Conservation (phyloP, 2,329 filamentous ascomycete species). For the Pezicula neosporulosa region DNA sequence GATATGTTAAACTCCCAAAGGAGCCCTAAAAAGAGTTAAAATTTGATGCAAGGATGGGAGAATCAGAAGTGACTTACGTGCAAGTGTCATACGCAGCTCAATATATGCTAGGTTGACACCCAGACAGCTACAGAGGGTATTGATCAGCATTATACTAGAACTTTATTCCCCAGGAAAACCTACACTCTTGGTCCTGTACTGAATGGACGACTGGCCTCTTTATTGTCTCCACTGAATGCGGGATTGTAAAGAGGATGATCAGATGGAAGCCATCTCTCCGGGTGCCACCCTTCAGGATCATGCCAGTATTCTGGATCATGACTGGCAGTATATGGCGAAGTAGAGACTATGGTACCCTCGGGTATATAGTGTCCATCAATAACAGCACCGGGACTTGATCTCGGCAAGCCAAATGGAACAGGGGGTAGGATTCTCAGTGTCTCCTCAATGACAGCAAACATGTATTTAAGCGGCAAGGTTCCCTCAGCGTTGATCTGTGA, state of each 20-base stretch:
- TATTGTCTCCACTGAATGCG: constrained; percentile 27
- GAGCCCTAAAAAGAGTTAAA: neutral
- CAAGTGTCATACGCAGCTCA: neutral
- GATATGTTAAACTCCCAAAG: neutral
- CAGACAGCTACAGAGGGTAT: neutral
- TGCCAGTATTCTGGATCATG: constrained; percentile 22
- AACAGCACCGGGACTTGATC: constrained; percentile 4
- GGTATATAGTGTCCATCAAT: constrained; percentile 9
- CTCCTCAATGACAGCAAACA: constrained; percentile 32
- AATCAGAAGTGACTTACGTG: neutral
- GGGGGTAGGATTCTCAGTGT: constrained; percentile 31
- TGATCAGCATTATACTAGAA: neutral
- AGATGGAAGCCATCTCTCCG: constrained; percentile 34
- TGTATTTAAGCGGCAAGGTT: constrained; percentile 27
- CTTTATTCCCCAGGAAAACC: neutral
- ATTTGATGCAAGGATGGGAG: neutral
- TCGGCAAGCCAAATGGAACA: constrained; percentile 15
- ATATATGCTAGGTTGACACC: neutral
- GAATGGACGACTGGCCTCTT: constrained; percentile 24
- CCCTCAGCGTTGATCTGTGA: constrained; percentile 28
- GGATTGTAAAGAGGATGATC: constrained; percentile 13
- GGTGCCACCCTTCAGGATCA: constrained; percentile 15
- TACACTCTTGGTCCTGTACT: neutral
- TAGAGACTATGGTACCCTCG: neutral
- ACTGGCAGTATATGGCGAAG: constrained; percentile 26